Conservation (phyloP, 2,329 filamentous ascomycete genomes). For the Penicillium sumatraense region DNA sequence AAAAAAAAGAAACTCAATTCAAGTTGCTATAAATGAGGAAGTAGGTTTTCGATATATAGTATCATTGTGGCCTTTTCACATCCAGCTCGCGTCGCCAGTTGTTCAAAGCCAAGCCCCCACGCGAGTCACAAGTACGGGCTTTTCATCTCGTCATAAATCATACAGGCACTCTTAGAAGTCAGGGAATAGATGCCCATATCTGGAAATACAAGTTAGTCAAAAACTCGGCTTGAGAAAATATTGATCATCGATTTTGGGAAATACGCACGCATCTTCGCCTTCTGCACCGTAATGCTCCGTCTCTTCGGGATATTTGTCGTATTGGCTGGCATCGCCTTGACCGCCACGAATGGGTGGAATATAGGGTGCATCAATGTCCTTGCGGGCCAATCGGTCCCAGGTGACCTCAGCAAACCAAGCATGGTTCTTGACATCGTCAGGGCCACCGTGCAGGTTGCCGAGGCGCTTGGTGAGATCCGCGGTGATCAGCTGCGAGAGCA, state of each 20-base stretch:
- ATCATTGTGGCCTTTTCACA: conserved; percentile 23
- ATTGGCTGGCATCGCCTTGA: conserved; percentile 93
- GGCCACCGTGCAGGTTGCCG: conserved; percentile 89
- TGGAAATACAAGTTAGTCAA: conserved; percentile 38
- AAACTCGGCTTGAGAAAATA: neutral
- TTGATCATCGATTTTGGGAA: neutral
- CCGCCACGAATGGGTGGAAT: conserved; percentile 94
- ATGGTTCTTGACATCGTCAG: conserved; percentile 92
- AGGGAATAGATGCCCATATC: conserved; percentile 74
- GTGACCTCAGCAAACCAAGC: conserved; percentile 97
- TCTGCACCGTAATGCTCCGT: conserved; percentile 84
- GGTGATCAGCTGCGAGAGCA: conserved; percentile 91
- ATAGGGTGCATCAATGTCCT: conserved; percentile 98
- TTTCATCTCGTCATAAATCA: conserved; percentile 39
- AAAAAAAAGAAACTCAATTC: conserved; percentile 24
- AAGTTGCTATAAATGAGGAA: conserved; percentile 26
- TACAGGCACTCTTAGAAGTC: conserved; percentile 64
- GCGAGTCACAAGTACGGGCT: conserved; percentile 18
- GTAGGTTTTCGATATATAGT: conserved; percentile 17
- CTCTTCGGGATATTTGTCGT: conserved; percentile 97
- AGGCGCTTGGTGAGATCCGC: conserved; percentile 91
- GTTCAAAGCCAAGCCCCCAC: conserved; percentile 22
- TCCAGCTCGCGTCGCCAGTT: conserved; percentile 16
- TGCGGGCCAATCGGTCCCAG: conserved; percentile 90
- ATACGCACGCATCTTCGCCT: conserved; percentile 83